Evolutionary conservation across 768 basidiomycete species (phyloP).

Genomic region (Leucocoprinus birnbaumii): DNA sequence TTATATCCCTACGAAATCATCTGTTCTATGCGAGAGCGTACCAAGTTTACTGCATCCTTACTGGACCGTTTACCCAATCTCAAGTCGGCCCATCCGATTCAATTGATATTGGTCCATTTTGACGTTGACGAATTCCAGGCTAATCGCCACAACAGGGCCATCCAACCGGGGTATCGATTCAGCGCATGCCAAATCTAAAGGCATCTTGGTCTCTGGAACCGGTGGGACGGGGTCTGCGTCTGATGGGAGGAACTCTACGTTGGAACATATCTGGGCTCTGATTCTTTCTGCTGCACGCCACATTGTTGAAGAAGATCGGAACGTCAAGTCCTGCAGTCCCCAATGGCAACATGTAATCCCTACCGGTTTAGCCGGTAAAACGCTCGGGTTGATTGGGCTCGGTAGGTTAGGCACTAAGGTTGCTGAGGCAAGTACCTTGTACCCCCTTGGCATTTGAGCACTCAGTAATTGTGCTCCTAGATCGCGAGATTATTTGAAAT

Average conservation of each 20-base stretch:
- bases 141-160: slow-evolving; percentile 58
- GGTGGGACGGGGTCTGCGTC: slow-evolving; percentile 20
- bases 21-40: slow-evolving; percentile 67
- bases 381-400: slow-evolving; percentile 59
- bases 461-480: slow-evolving; percentile 21
- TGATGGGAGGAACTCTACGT: slow-evolving; percentile 42
- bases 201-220: slow-evolving; percentile 55
- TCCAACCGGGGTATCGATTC: slow-evolving; percentile 49
- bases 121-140: slow-evolving; percentile 19
- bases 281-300: slow-evolving; percentile 50
- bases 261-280: slow-evolving; percentile 66
- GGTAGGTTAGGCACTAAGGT: slow-evolving; percentile 53
- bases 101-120: neutral
- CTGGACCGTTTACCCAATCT: slow-evolving; percentile 58
- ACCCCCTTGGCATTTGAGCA: neutral
- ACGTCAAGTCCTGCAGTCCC: slow-evolving; percentile 39
- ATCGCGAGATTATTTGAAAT: slow-evolving; percentile 60
- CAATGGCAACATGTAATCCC: slow-evolving; percentile 56
- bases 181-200: slow-evolving; percentile 40
- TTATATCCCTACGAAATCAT: slow-evolving; percentile 53
- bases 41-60: slow-evolving; percentile 47
- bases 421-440: slow-evolving; percentile 30
- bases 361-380: slow-evolving; percentile 48
- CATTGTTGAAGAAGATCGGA: slow-evolving; percentile 45
- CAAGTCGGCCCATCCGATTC: slow-evolving; percentile 23